A percentile compares a stretch with the other conserved stretches of the same genome.
Conservation (phyloP, 495 filamentous ascomycete species). For the Penicillium alfredii region DNA sequence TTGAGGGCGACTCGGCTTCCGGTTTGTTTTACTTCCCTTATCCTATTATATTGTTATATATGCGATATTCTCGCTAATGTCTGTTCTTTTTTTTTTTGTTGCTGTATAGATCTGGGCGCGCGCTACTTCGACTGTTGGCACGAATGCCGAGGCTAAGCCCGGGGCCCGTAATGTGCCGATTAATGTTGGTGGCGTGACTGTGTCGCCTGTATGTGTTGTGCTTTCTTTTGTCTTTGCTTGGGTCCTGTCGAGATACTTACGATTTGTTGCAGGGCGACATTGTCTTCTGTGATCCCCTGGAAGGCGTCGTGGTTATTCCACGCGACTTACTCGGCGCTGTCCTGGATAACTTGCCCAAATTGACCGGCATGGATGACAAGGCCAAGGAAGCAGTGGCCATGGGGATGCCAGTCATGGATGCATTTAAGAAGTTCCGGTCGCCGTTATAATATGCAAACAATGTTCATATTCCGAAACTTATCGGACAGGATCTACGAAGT, state of each 20-base stretch:
- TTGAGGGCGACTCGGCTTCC: slow-evolving; percentile 42
- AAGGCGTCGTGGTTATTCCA: slow-evolving; percentile 61
- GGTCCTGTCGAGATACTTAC: background rate
- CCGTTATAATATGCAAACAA: background rate
- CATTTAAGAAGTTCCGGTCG: slow-evolving; percentile 44
- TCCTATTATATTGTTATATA: background rate
- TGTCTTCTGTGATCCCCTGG: slow-evolving; percentile 53
- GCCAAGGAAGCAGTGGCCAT: slow-evolving; percentile 53
- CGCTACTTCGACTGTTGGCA: slow-evolving; percentile 53
- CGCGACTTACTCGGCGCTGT: slow-evolving; percentile 42
- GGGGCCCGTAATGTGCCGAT: slow-evolving; percentile 50
- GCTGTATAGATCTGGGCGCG: slow-evolving; percentile 47
- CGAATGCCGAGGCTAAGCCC: slow-evolving; percentile 53
- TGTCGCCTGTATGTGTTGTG: slow-evolving; percentile 42
- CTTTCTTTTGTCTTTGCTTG: slow-evolving; percentile 1
- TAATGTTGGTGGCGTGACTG: slow-evolving; percentile 40
- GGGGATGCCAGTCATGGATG: slow-evolving; percentile 52
- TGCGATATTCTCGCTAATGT: background rate
- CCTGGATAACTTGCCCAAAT: slow-evolving; percentile 46
- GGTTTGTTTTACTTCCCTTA: slow-evolving; percentile 27
- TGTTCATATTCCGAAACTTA: too few relatives aligned
- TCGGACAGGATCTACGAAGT: too few relatives aligned
- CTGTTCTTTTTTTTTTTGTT: slow-evolving; percentile 1
- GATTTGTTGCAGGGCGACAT: slow-evolving; percentile 48
- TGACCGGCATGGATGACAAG: slow-evolving; percentile 55